phyloP scores from a whole-genome alignment of 2,329 filamentous ascomycete genomes.

The Domatiomyces globalis region DNA sequence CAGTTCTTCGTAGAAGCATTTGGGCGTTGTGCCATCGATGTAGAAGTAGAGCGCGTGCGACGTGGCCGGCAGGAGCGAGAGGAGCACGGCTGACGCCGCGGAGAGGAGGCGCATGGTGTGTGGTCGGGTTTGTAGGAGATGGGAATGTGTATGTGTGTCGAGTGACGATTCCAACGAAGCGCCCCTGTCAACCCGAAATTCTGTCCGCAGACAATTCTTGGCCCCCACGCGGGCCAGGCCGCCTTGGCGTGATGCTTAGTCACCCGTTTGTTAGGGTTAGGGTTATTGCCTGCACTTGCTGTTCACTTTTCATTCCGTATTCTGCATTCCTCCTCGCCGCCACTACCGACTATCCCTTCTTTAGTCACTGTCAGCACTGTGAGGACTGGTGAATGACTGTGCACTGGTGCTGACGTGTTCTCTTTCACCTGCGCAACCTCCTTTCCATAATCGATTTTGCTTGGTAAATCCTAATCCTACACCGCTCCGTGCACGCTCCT shows the following conservation, averaged over 20 bases:
- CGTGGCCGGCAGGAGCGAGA: constrained; percentile 40
- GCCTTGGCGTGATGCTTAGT: background rate
- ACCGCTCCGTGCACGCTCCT: too few relatives aligned
- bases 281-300: background rate
- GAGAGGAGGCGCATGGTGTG: constrained; percentile 10
- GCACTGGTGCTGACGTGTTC: background rate
- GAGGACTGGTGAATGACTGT: too few relatives aligned
- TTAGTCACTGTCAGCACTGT: too few relatives aligned
- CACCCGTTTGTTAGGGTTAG: background rate
- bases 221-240: background rate
- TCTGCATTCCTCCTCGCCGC: too few relatives aligned
- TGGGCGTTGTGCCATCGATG: constrained; percentile 69
- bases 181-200: background rate
- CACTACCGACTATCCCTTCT: too few relatives aligned
- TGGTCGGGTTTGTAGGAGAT: background rate
- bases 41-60: constrained; percentile 82
- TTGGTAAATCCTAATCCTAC: too few relatives aligned
- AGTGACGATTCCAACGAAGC: background rate
- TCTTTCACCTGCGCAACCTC: background rate
- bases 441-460: background rate
- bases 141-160: background rate
- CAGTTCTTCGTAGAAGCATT: constrained; percentile 97
- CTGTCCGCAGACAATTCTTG: background rate
- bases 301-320: too few relatives aligned
- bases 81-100: constrained; percentile 5